These are phyloP conservation scores for Rosellinia necatrix DNA, from an alignment of 2,329 filamentous ascomycete species.

Conservation along the genomic window DNA sequence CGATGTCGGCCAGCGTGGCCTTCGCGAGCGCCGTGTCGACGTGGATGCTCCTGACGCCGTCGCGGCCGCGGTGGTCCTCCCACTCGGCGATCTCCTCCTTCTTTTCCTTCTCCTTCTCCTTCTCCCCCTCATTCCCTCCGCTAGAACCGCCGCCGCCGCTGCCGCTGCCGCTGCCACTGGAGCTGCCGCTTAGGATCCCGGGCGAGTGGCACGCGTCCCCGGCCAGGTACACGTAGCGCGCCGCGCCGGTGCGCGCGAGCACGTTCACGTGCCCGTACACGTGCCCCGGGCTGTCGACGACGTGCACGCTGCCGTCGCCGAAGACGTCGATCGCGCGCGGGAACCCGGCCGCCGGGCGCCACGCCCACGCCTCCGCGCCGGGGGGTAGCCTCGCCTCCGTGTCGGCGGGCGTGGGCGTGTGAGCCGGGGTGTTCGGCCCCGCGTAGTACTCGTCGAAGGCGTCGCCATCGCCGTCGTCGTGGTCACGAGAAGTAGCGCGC, in stretches of 20 bases:
- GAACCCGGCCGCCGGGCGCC: slow-evolving; percentile 50
- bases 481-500: too few relatives aligned
- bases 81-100: slow-evolving; percentile 58
- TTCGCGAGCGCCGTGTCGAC: slow-evolving; percentile 51
- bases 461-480: too few relatives aligned
- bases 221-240: slow-evolving; percentile 53
- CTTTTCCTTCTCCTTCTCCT: too few relatives aligned
- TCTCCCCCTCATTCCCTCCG: too few relatives aligned
- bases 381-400: slow-evolving; percentile 26
- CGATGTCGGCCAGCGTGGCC: slow-evolving; percentile 48
- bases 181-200: slow-evolving; percentile 54
- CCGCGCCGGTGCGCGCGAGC: slow-evolving; percentile 45
- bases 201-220: slow-evolving; percentile 60
- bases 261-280: slow-evolving; percentile 57
- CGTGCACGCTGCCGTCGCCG: slow-evolving; percentile 50
- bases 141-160: too few relatives aligned
- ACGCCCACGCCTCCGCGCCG: slow-evolving; percentile 38
- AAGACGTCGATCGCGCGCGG: slow-evolving; percentile 52
- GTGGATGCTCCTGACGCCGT: slow-evolving; percentile 54
- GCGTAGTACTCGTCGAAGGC: slow-evolving; percentile 17
- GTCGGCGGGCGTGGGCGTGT: slow-evolving; percentile 27
- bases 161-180: too few relatives aligned
- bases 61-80: slow-evolving; percentile 48
- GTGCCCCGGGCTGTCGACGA: slow-evolving; percentile 57
- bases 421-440: slow-evolving; percentile 18